Evolutionary conservation across 129 eudicot species (phyloP), one percentile per base, ranked within the genome.

Genomic region (Centaurea solstitialis): DNA sequence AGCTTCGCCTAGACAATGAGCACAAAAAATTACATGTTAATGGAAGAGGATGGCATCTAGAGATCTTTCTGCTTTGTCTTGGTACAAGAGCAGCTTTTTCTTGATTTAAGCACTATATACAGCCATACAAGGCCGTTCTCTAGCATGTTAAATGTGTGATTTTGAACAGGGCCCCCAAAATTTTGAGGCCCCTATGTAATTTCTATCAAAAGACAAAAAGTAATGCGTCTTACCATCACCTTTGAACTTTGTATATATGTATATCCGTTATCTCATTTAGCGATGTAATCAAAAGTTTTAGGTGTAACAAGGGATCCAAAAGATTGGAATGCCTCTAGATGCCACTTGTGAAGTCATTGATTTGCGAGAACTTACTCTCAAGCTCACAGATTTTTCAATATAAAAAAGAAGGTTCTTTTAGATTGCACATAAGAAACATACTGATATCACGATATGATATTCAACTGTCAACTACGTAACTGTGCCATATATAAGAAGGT

Each of bases 1-100:
- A 71, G 98, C 99, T 88, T 93, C 85, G 75, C 99, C 99, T 95
- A 79, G 43, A 85, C 77, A 74, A 70, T 39, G 47, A 76, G 77
- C 68, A 74, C 76, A 67, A 21, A 21, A 76, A 65, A 15, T 10
- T 26, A 33, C 12, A 22, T 53, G 82, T 69, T 30, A n/a, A 22
- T 72, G 28, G 3, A 80, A 64, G 11, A 50, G 22, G 64, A 17
- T 28, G 70, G 20, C 67, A 61, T 61, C 23, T 20, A 61, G 10
- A 4, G 24, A 61, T 61, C 24, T 61, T 61, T 61, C 67, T 61
- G 67, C 23, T 61, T 18, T 20, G 67, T 18, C 26, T 61, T 61
- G 67, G 18, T 61, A 61, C 7, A n/a, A 61, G 67, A 61, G 20
- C 61, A 50, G 61, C 61, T 3, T 50, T 13, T 53, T 41, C 18